Evolutionary conservation across 495 filamentous ascomycete species (phyloP), one percentile per base, ranked within the genome.

Genomic region (Lentithecium fluviatile): DNA sequence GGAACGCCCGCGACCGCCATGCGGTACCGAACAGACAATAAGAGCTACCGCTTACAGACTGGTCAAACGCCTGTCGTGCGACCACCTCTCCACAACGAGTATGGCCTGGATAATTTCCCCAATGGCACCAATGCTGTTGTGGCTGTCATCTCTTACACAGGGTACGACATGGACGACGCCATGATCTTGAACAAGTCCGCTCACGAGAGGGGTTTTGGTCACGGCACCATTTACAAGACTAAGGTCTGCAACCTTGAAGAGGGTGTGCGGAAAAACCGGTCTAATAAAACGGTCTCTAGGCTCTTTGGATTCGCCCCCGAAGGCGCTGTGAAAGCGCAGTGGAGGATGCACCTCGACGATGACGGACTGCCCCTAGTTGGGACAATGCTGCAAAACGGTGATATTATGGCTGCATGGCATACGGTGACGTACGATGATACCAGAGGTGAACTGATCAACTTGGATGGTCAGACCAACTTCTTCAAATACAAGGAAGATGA

Each of bases 161-260:
- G 93, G 45, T 97, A 97, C 72, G 94, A 98, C 80, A 97, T 98
- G 94, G 94, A 98, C 78, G 94, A 98, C 76, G 94, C 94, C 73
- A 98, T 98, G 94, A 97, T 98, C 66, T 80, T 98, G 69, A 97
- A 97, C 79, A 98, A 98, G 72, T 97, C 93, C 13, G 85, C 93
- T 2, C 90, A 97, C 75, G 94, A 98, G 74, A 87, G 94, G 58
- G 94, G 94, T n/a, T 97, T 97, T 70, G 92, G 88, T 45, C 84
- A 97, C 71, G 94, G 94, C 45, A 95, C 90, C 7, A 89, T 98
- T 70, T 97, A 96, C 81, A 98, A 98, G 78, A 95, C 90, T 34
- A 96, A 97, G 75, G 86, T 91, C 62, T 82, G 90, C 73, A 82
- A 85, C 42, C 82, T 97, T 8, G 85, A 87, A 45, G 91, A 96